Conservation (phyloP, 441 rosid species). For the Adansonia gregorii region DNA sequence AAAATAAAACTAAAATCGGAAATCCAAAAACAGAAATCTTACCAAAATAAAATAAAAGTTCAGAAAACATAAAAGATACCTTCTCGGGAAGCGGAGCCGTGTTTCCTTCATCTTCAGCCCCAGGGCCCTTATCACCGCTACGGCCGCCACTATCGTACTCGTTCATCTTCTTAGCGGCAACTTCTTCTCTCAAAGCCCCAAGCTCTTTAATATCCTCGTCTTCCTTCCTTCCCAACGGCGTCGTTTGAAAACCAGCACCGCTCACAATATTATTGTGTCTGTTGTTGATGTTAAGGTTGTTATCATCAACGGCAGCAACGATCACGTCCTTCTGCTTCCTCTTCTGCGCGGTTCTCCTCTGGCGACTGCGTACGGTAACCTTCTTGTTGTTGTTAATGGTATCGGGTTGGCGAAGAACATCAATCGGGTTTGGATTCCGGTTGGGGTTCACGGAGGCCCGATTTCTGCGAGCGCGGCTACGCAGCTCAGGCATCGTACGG, state of each 20-base stretch:
- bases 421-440: conserved; percentile 33
- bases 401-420: conserved; percentile 23
- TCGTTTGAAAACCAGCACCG: conserved; percentile 24
- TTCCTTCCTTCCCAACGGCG: conserved; percentile 31
- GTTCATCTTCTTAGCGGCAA: conserved; percentile 54
- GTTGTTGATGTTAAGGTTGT: conserved; percentile 18
- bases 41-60: background rate
- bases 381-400: conserved; percentile 2
- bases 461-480: conserved; percentile 48
- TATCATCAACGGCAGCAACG: conserved; percentile 33
- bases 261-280: conserved; percentile 23
- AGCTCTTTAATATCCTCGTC: conserved; percentile 25
- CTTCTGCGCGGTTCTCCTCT: conserved; percentile 31
- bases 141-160: conserved; percentile 67
- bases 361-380: conserved; percentile 35
- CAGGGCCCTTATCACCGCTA: conserved; percentile 61
- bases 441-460: conserved; percentile 33
- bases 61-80: conserved; percentile 36
- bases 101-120: conserved; percentile 82
- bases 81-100: conserved; percentile 85
- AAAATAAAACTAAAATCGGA: background rate
- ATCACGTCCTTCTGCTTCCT: conserved; percentile 28
- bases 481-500: conserved; percentile 61
- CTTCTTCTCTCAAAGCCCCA: conserved; percentile 37
- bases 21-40: background rate